Conservation (phyloP, 2,329 filamentous ascomycete species). For the Orbilia ellipsospora region DNA sequence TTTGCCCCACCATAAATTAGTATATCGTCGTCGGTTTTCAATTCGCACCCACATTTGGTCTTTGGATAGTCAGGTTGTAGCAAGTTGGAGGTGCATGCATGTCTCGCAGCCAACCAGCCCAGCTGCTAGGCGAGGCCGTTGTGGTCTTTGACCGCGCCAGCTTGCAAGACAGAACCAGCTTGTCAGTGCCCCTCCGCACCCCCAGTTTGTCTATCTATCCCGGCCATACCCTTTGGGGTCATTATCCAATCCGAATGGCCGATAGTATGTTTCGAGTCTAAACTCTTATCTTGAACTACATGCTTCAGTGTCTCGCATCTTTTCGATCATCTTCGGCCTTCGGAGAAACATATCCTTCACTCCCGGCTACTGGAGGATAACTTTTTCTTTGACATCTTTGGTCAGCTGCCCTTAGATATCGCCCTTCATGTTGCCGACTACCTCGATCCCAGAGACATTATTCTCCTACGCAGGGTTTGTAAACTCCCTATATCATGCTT, state of each 20-base stretch:
- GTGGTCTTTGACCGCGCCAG: conserved; percentile 11
- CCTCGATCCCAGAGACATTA: conserved; percentile 28
- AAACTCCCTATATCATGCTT: background rate
- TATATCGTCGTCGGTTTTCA: background rate
- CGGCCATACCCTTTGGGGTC: conserved; percentile 7
- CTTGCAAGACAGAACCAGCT: conserved; percentile 16
- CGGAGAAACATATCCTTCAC: conserved; percentile 35
- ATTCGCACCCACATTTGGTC: background rate
- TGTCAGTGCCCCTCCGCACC: conserved; percentile 17
- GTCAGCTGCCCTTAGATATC: conserved; percentile 29
- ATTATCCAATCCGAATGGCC: background rate
- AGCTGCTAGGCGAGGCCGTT: conserved; percentile 23
- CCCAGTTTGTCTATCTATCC: background rate
- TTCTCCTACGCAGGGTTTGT: conserved; percentile 27
- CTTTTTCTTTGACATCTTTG: conserved; percentile 39
- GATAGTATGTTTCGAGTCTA: background rate
- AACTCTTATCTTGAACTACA: background rate
- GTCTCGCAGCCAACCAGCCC: conserved; percentile 20
- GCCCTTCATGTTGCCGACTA: conserved; percentile 32
- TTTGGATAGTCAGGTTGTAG: too few relatives aligned
- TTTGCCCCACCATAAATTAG: conserved; percentile 3
- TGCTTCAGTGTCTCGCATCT: conserved; percentile 9
- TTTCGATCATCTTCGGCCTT: conserved; percentile 21
- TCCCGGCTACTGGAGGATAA: conserved; percentile 6
- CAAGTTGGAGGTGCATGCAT: conserved; percentile 1